Evolutionary conservation across 148 eudicot species (phyloP).

Genomic region (Chenopodium formosanum): DNA sequence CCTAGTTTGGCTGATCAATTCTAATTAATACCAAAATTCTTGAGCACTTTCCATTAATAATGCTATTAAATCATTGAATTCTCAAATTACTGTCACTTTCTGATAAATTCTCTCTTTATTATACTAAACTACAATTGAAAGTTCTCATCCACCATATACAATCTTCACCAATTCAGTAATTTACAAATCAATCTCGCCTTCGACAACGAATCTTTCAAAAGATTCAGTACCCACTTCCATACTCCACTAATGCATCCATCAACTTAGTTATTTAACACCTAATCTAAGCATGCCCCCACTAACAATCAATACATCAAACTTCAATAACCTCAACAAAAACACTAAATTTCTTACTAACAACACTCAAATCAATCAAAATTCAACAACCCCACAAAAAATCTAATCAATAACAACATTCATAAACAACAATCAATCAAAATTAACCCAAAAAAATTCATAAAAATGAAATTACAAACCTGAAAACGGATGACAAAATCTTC

Average conservation of each 20-base stretch:
- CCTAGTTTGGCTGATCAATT: too few species aligned
- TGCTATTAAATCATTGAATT: too few species aligned
- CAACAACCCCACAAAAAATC: neutral
- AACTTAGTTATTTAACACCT: neutral
- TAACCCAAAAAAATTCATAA: neutral
- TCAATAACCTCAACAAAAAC: neutral
- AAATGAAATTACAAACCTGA: slow-evolving; percentile 41
- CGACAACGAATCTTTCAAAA: neutral
- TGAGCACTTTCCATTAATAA: too few species aligned
- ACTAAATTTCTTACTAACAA: neutral
- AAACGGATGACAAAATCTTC: slow-evolving; percentile 83
- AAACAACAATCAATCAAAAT: slow-evolving; percentile 1
- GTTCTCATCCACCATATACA: neutral
- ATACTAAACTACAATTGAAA: neutral
- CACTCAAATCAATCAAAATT: neutral
- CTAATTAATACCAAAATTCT: too few species aligned
- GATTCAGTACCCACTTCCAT: neutral
- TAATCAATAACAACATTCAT: neutral
- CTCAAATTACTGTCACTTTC: too few species aligned
- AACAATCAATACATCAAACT: neutral
- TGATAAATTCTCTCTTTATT: too few species aligned
- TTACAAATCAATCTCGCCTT: neutral
- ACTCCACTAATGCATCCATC: neutral
- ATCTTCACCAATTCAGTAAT: neutral
- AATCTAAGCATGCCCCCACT: neutral